Conservation (phyloP, 306 rosid species). For the Canavalia gladiata region DNA sequence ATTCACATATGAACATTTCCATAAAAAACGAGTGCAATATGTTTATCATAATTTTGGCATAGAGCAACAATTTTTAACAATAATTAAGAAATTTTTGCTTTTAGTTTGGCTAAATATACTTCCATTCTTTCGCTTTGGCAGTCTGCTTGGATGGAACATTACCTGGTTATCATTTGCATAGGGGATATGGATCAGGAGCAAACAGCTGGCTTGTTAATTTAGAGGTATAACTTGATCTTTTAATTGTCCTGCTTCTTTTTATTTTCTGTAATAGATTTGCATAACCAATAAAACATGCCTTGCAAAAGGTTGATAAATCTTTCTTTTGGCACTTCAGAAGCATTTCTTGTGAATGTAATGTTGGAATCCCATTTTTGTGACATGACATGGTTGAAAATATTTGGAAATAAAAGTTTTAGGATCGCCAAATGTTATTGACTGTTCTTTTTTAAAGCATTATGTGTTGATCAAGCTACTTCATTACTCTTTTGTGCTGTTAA, state of each 20-base stretch:
- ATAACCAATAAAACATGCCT: background rate
- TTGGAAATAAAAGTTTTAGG: slow-evolving; percentile 16
- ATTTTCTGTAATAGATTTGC: background rate
- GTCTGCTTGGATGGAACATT: slow-evolving; percentile 97
- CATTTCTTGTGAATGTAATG: slow-evolving; percentile 29
- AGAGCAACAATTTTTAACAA: background rate
- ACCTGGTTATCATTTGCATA: slow-evolving; percentile 90
- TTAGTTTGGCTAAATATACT: slow-evolving; percentile 34
- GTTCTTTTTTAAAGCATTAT: background rate
- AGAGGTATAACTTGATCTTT: slow-evolving; percentile 69
- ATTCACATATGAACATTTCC: background rate
- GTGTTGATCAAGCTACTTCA: slow-evolving; percentile 11
- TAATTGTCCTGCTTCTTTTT: background rate
- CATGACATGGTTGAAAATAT: background rate
- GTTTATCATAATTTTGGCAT: background rate
- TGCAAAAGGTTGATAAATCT: slow-evolving; percentile 19
- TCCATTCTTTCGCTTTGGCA: slow-evolving; percentile 47
- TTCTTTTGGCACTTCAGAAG: slow-evolving; percentile 6
- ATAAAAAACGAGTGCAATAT: background rate
- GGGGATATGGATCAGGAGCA: slow-evolving; percentile 89
- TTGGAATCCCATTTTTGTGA: slow-evolving; percentile 24
- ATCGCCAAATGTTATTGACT: slow-evolving; percentile 11
- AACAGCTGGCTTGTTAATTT: slow-evolving; percentile 91
- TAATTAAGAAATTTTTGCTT: background rate
- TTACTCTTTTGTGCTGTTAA: background rate